Conservation (phyloP, 2,329 filamentous ascomycete genomes). For the Paraphoma sp. region DNA sequence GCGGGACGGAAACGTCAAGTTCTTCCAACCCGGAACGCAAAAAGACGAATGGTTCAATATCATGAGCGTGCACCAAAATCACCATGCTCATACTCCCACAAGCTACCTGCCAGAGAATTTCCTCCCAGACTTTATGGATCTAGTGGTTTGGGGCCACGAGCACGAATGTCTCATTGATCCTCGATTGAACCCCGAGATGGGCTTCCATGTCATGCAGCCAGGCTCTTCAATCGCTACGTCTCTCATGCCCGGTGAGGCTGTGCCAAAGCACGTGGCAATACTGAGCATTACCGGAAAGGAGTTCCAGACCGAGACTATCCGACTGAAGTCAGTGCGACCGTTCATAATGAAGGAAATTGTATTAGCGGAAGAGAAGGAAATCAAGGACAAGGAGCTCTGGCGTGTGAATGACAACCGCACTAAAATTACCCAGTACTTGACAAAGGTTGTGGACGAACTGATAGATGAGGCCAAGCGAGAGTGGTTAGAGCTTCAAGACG, state of each 20-base stretch:
- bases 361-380: slow-evolving; percentile 75
- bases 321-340: slow-evolving; percentile 86
- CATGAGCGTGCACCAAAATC: slow-evolving; percentile 94
- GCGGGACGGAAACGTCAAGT: slow-evolving; percentile 89
- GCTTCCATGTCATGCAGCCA: slow-evolving; percentile 96
- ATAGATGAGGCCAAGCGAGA: slow-evolving; percentile 83
- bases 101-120: slow-evolving; percentile 95
- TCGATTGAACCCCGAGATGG: slow-evolving; percentile 79
- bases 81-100: slow-evolving; percentile 88
- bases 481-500: slow-evolving; percentile 77
- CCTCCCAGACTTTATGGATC: slow-evolving; percentile 86
- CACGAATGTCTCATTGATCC: slow-evolving; percentile 95
- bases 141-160: slow-evolving; percentile 97
- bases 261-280: slow-evolving; percentile 88
- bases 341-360: slow-evolving; percentile 87
- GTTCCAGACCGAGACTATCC: slow-evolving; percentile 80
- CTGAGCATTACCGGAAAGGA: slow-evolving; percentile 82
- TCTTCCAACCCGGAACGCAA: slow-evolving; percentile 82
- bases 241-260: slow-evolving; percentile 85
- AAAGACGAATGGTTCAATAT: slow-evolving; percentile 94
- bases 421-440: slow-evolving; percentile 78
- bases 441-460: slow-evolving; percentile 80
- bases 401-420: slow-evolving; percentile 83
- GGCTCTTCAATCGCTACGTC: slow-evolving; percentile 97
- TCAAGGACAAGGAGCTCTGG: slow-evolving; percentile 77